Conservation (phyloP, 2,329 filamentous ascomycete species). For the Exophiala mesophila region DNA sequence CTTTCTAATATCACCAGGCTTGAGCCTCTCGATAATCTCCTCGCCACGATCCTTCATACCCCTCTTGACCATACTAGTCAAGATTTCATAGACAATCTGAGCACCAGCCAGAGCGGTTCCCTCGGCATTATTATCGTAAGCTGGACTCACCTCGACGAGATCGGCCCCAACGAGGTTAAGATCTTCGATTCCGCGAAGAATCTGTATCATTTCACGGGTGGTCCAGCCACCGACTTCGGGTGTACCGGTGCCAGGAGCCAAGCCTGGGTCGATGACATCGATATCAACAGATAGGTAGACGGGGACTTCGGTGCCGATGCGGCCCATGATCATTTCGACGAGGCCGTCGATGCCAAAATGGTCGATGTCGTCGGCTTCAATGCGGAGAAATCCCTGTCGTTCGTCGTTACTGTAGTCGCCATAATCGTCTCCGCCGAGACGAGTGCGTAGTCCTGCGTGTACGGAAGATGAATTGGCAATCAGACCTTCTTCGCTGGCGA, state of each 20-base stretch:
- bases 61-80: constrained; percentile 56
- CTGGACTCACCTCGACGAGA: constrained; percentile 81
- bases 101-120: constrained; percentile 77
- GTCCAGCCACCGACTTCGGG: constrained; percentile 91
- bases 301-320: constrained; percentile 68
- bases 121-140: constrained; percentile 75
- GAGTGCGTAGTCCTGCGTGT: constrained; percentile 76
- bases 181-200: constrained; percentile 73
- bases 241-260: constrained; percentile 72
- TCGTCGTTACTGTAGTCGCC: constrained; percentile 68
- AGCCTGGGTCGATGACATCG: constrained; percentile 70
- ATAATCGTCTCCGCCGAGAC: constrained; percentile 62
- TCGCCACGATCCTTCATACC: constrained; percentile 33
- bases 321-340: constrained; percentile 63
- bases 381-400: constrained; percentile 71
- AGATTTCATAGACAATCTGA: constrained; percentile 79
- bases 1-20: constrained; percentile 17
- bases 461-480: constrained; percentile 70
- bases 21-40: constrained; percentile 14
- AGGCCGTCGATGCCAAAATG: constrained; percentile 70
- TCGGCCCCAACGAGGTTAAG: constrained; percentile 86
- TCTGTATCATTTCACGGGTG: constrained; percentile 77
- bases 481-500: constrained; percentile 74
- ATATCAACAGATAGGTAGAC: constrained; percentile 81
- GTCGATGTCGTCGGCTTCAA: constrained; percentile 82